These are phyloP conservation scores for Termitomyces sp. DNA, from an alignment of 768 basidiomycete species.

Conservation along the genomic window DNA sequence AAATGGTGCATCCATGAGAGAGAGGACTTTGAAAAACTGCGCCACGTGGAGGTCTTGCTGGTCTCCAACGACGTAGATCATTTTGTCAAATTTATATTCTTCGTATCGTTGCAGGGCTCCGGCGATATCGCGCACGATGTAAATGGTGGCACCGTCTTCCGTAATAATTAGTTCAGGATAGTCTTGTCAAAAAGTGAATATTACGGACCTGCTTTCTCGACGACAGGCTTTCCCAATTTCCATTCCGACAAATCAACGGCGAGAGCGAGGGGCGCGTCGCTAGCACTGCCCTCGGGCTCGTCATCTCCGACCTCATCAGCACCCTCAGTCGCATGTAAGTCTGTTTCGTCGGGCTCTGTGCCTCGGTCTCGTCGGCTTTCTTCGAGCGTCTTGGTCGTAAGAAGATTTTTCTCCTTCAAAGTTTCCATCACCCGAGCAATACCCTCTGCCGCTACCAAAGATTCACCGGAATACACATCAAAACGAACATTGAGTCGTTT, in stretches of 20 bases:
- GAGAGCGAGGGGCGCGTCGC: constrained; percentile 65
- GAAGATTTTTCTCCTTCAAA: constrained; percentile 64
- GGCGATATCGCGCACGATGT: constrained; percentile 91
- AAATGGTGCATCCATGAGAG: constrained; percentile 86
- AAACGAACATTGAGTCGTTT: constrained; percentile 85
- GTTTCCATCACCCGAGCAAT: constrained; percentile 67
- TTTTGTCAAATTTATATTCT: constrained; percentile 79
- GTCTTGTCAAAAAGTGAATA: not conserved
- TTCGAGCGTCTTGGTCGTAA: constrained; percentile 6
- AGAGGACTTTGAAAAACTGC: constrained; percentile 91
- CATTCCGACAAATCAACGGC: constrained; percentile 83
- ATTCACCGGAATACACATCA: constrained; percentile 90
- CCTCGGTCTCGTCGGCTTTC: not conserved
- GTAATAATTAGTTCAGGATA: not conserved
- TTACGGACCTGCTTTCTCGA: constrained; percentile 73
- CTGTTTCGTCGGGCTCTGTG: not conserved
- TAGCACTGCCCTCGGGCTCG: not conserved
- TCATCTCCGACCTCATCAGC: no score
- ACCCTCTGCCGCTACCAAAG: constrained; percentile 63
- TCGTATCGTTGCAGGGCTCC: constrained; percentile 90
- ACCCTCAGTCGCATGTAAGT: no score
- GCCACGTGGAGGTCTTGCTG: constrained; percentile 83
- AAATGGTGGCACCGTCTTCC: constrained; percentile 87
- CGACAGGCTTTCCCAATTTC: constrained; percentile 85
- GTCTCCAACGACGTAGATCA: constrained; percentile 89